phyloP scores from a whole-genome alignment of 495 filamentous ascomycete genomes.

The Neurospora terricola region DNA sequence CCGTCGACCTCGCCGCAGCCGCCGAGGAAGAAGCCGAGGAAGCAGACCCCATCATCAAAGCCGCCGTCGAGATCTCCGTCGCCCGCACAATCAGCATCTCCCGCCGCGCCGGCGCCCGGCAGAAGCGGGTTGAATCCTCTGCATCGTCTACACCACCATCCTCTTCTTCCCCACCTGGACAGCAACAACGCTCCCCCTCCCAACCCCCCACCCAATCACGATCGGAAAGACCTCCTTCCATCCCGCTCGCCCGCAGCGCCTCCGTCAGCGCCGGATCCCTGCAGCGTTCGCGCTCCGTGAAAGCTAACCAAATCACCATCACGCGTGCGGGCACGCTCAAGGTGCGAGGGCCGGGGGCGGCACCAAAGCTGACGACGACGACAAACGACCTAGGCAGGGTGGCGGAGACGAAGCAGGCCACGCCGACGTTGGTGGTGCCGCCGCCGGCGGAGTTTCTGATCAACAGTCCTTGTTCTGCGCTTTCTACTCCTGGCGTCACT shows the following conservation, averaged over 20 bases:
- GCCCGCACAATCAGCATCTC: conserved; percentile 51
- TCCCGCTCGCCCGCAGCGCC: not conserved
- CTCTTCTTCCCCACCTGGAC: not conserved
- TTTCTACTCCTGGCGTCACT: not conserved
- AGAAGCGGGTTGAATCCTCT: not conserved
- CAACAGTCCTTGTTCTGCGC: not conserved
- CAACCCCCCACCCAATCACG: conserved; percentile 24
- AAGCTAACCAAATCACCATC: not conserved
- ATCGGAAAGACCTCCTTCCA: not conserved
- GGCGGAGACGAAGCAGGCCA: conserved; percentile 27
- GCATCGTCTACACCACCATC: not conserved
- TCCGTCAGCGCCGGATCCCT: conserved; percentile 5
- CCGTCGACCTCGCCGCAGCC: conserved; percentile 13
- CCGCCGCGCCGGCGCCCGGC: conserved; percentile 11
- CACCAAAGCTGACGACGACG: conserved; percentile 9
- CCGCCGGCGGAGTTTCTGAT: not conserved
- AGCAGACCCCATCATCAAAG: conserved; percentile 28
- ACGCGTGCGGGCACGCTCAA: not conserved
- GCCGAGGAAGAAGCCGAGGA: conserved; percentile 17
- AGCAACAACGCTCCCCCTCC: conserved; percentile 39
- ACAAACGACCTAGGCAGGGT: conserved; percentile 20
- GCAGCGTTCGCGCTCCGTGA: conserved; percentile 3
- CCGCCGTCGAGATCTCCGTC: conserved; percentile 47
- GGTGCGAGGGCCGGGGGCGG: conserved; percentile 7
- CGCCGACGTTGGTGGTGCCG: conserved; percentile 27